phyloP scores from a whole-genome alignment of 106 monocot genomes.

The Alisma plantagoaquatica region DNA sequence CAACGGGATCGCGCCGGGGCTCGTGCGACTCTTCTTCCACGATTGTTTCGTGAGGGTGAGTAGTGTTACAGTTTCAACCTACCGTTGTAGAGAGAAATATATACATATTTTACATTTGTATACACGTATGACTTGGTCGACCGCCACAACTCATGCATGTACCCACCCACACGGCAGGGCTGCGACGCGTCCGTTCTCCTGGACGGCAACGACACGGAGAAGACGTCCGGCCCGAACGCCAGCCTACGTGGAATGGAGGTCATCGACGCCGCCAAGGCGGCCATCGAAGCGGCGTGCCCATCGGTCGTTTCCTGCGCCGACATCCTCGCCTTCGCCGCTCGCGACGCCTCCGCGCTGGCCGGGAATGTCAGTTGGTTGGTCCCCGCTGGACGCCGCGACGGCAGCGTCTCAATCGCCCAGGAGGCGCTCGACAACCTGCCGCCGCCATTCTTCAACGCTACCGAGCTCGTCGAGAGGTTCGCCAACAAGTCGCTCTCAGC shows the following conservation, averaged over 20 bases:
- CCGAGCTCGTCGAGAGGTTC: neutral
- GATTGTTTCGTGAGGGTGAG: slow-evolving; percentile 24
- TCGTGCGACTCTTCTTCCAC: slow-evolving; percentile 23
- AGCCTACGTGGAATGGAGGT: slow-evolving; percentile 5
- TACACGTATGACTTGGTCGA: neutral
- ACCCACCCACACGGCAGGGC: too few species aligned
- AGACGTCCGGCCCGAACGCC: neutral
- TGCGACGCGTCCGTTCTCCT: too few species aligned
- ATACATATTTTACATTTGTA: neutral
- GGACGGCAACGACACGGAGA: neutral
- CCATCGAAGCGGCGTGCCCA: neutral
- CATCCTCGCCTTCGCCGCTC: slow-evolving; percentile 34
- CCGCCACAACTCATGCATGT: too few species aligned
- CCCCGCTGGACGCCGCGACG: slow-evolving; percentile 11
- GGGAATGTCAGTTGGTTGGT: slow-evolving; percentile 6
- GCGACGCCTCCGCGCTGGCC: slow-evolving; percentile 10
- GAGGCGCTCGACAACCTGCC: slow-evolving; percentile 4
- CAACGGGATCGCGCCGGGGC: too few species aligned
- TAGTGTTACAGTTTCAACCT: neutral
- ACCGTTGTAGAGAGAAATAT: neutral
- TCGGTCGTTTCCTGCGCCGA: slow-evolving; percentile 28
- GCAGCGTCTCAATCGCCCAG: neutral
- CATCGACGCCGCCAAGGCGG: slow-evolving; percentile 9
- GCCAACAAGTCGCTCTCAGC: neutral
- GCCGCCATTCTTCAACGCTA: slow-evolving; percentile 1